phyloP scores from a whole-genome alignment of 2,329 filamentous ascomycete species.

The Macrophomina tecta region DNA sequence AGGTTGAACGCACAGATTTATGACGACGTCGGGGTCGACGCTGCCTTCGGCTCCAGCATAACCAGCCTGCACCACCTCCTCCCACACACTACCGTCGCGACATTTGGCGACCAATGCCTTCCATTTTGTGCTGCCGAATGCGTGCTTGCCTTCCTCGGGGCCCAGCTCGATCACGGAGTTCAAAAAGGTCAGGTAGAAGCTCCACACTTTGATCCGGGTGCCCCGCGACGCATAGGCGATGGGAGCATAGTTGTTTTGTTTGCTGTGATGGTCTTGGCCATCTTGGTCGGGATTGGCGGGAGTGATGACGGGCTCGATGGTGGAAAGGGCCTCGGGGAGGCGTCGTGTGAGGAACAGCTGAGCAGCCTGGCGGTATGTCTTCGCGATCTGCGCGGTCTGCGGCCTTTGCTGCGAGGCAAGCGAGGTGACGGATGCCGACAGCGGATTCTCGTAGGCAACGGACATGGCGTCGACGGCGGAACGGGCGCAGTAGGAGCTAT shows the following conservation, averaged over 20 bases:
- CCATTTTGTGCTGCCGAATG: slow-evolving; percentile 87
- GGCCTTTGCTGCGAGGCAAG: slow-evolving; percentile 65
- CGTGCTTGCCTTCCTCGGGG: slow-evolving; percentile 84
- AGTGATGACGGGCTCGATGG: slow-evolving; percentile 80
- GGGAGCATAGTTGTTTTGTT: slow-evolving; percentile 61
- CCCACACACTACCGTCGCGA: slow-evolving; percentile 90
- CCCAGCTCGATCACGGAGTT: slow-evolving; percentile 91
- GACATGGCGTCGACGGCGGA: slow-evolving; percentile 40
- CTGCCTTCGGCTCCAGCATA: slow-evolving; percentile 89
- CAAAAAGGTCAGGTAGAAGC: slow-evolving; percentile 89
- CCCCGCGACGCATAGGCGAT: slow-evolving; percentile 80
- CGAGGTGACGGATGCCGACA: slow-evolving; percentile 73
- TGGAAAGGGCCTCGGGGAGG: slow-evolving; percentile 85
- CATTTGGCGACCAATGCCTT: slow-evolving; percentile 81
- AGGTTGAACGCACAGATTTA: slow-evolving; percentile 68
- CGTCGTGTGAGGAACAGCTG: slow-evolving; percentile 94
- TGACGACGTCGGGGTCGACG: slow-evolving; percentile 93
- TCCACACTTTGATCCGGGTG: slow-evolving; percentile 95
- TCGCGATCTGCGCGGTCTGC: slow-evolving; percentile 76
- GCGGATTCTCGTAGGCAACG: slow-evolving; percentile 60
- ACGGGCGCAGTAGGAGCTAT: slow-evolving; percentile 37
- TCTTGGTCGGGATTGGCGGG: slow-evolving; percentile 44
- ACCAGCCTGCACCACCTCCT: slow-evolving; percentile 84
- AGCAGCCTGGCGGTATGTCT: slow-evolving; percentile 91
- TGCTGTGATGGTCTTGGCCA: slow-evolving; percentile 29